Evolutionary conservation across 768 basidiomycete genomes (phyloP), one percentile per base, ranked within the genome.

Genomic region (Hemileccinum rubropunctum): DNA sequence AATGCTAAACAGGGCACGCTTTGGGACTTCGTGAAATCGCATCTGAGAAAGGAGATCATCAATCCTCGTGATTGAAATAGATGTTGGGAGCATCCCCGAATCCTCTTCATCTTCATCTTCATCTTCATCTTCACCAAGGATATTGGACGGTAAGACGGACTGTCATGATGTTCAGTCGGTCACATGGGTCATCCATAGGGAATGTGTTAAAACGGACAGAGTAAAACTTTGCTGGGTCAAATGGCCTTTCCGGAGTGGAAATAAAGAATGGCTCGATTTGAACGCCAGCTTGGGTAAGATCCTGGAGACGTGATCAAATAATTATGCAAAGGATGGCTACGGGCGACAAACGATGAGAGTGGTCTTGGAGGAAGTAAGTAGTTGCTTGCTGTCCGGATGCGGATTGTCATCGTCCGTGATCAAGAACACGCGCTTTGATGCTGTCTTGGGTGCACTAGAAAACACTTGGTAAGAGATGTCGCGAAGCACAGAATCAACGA

Each of bases 201-300:
- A 42, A 35, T 1, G 38, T 8, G 41, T 27, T 28, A 43, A 42
- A 34, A 67, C 82, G 45, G 51, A 92, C 91, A 9, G 84, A 81
- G 65, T 89, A 95, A 66, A 94, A 94, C 50, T 82, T 89, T 20
- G 76, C 70, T 4, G 82, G 62, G 44, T 90, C 81, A 53, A 97
- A 98, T 0, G 78, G 73, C 38, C 80, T 82, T 5, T 82, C 79
- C 4, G 76, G 67, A 0, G 80, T 81, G 47, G 81, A 82, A 46
- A 98, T 91, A 70, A 97, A 95, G 70, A 95, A 97, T 0, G 94
- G 91, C 54, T 92, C 88, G 36, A 97, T 74, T 6, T 77, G 77
- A 17, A 86, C 84, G 0, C 92, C 90, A 4, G 85, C 78, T 70
- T 91, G 87, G 10, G 77, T 76, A 44, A 95, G 73, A 63, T 97